Conservation (phyloP, 2,329 filamentous ascomycete species). For the Aspergillus luchuensis region DNA sequence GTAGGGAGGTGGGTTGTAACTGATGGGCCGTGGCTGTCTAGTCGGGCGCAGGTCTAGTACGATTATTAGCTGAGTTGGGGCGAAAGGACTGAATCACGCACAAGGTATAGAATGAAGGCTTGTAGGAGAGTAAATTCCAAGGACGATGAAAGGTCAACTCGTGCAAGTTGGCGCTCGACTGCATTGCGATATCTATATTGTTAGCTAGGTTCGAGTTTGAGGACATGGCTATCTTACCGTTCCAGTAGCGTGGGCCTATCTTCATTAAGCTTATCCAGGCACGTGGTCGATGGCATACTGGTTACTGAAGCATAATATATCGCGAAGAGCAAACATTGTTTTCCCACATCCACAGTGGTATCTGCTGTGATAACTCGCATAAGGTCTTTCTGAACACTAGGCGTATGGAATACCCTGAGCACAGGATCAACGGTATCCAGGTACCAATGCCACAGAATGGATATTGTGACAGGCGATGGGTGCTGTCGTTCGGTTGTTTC, state of each 20-base stretch:
- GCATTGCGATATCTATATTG: conserved; percentile 20
- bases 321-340: conserved; percentile 21
- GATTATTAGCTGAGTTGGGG: neutral
- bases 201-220: neutral
- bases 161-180: conserved; percentile 19
- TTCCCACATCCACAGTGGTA: neutral
- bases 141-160: conserved; percentile 15
- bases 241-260: conserved; percentile 13
- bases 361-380: conserved; percentile 36
- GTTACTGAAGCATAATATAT: conserved; percentile 23
- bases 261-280: conserved; percentile 16
- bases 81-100: neutral
- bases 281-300: conserved; percentile 17
- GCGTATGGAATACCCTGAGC: conserved; percentile 58
- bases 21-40: conserved; percentile 18
- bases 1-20: conserved; percentile 12
- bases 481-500: neutral
- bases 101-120: conserved; percentile 25
- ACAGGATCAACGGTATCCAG: conserved; percentile 53
- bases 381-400: conserved; percentile 53
- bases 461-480: conserved; percentile 10
- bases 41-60: conserved; percentile 19
- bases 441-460: conserved; percentile 25
- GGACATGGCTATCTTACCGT: conserved; percentile 11
- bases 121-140: conserved; percentile 22